These are phyloP conservation scores for Candolleomyces aberdarensis DNA, from an alignment of 768 basidiomycete genomes.

Conservation along the genomic window DNA sequence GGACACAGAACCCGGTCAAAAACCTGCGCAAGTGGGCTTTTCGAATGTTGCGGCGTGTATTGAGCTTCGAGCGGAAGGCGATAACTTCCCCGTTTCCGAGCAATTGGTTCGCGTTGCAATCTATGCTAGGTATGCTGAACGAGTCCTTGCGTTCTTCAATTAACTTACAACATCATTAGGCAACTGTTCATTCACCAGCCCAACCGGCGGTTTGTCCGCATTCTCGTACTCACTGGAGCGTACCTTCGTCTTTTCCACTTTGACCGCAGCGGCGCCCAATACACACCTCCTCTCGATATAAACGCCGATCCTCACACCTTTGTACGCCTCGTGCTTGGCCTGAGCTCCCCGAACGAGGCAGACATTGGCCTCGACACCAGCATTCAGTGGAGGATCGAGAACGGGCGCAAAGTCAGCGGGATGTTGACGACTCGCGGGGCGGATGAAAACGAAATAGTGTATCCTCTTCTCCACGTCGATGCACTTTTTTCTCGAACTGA, in stretches of 20 bases:
- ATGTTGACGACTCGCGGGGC: neutral
- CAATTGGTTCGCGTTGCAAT: neutral
- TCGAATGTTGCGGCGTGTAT: neutral
- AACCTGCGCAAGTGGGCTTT: neutral
- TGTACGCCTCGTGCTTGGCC: neutral
- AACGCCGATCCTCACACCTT: neutral
- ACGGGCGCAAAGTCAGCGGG: neutral
- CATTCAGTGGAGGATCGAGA: neutral
- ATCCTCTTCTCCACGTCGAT: neutral
- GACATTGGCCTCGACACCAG: neutral
- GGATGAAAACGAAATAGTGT: neutral
- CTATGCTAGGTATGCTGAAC: neutral
- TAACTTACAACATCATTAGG: neutral
- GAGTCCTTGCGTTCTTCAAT: neutral
- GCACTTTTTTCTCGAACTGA: neutral
- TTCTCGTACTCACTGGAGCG: neutral
- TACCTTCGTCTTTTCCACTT: neutral
- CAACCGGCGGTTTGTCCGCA: neutral
- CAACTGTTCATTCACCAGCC: neutral
- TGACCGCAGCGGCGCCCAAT: neutral
- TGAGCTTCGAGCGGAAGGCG: neutral
- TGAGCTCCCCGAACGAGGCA: neutral
- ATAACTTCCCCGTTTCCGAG: no score
- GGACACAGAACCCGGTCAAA: no score
- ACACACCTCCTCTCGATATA: neutral